Percentiles rank a stretch among this genome's conserved stretches.
phyloP scores from a whole-genome alignment of 73 alveolate species.

The Symbiodinium natans region DNA sequence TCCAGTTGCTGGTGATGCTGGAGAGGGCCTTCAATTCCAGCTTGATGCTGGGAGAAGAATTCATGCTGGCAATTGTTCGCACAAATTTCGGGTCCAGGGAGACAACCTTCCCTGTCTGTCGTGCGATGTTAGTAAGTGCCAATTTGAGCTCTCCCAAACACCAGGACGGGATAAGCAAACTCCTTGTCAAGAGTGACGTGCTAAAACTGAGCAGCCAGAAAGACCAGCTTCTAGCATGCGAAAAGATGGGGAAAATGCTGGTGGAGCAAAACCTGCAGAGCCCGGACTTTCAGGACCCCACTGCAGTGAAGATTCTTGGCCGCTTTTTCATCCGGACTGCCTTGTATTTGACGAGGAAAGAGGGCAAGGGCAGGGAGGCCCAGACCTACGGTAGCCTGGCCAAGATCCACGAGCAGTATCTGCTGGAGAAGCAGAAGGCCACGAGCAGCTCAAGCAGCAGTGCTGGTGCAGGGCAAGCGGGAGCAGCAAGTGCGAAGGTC shows the following conservation, averaged over 20 bases:
- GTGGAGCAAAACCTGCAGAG: neutral
- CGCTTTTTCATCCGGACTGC: neutral
- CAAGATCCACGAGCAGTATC: neutral
- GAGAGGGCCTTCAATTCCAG: neutral
- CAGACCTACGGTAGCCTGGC: neutral
- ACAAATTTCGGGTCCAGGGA: neutral
- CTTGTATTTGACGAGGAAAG: neutral
- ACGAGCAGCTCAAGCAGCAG: neutral
- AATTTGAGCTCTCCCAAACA: neutral
- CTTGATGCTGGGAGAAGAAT: slow-evolving; percentile 19
- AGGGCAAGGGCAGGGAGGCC: slow-evolving; percentile 20
- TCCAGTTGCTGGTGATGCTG: neutral
- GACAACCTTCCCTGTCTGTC: neutral
- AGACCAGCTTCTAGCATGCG: neutral
- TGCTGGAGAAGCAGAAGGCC: neutral
- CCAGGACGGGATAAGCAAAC: neutral
- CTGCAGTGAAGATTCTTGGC: neutral
- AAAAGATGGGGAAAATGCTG: neutral
- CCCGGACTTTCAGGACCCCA: neutral
- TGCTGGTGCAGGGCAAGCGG: neutral
- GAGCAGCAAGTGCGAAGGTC: neutral
- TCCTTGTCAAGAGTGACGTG: neutral
- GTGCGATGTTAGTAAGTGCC: neutral
- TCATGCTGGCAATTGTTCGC: neutral
- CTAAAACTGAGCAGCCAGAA: neutral